phyloP scores from a whole-genome alignment of 1,284 basidiomycete species.

The Moesziomyces sp. region DNA sequence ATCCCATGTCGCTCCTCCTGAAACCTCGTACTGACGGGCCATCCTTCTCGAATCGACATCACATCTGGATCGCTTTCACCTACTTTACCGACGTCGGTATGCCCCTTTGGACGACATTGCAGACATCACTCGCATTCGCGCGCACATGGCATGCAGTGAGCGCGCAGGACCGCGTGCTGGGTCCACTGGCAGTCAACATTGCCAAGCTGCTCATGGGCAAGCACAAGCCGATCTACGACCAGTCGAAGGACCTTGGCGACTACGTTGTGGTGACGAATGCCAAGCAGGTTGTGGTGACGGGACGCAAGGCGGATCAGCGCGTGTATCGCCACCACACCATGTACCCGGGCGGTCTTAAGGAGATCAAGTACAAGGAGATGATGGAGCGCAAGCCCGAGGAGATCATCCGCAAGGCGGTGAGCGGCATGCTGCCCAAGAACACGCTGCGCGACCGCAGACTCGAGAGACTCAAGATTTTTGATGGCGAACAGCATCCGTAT shows the following conservation, averaged over 20 bases:
- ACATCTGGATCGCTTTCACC: too few relatives aligned
- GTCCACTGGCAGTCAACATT: conserved; percentile 91
- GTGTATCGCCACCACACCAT: conserved; percentile 90
- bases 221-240: conserved; percentile 97
- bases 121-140: conserved; percentile 93
- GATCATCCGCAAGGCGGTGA: conserved; percentile 65
- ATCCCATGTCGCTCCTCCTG: neutral
- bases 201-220: conserved; percentile 98
- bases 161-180: conserved; percentile 86
- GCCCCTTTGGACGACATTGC: neutral
- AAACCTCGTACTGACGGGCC: neutral
- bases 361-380: conserved; percentile 63
- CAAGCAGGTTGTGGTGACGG: conserved; percentile 84
- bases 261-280: conserved; percentile 97
- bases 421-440: conserved; percentile 68
- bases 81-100: too few relatives aligned
- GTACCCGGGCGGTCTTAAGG: conserved; percentile 90
- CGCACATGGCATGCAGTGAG: conserved; percentile 96
- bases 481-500: conserved; percentile 62
- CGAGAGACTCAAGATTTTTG: conserved; percentile 64
- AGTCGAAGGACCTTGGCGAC: conserved; percentile 75
- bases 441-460: conserved; percentile 64
- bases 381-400: conserved; percentile 83
- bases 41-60: too few relatives aligned
- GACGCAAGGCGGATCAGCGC: conserved; percentile 86